phyloP scores from a whole-genome alignment of 768 basidiomycete genomes.

The Phanerodontia chrysosporium region DNA sequence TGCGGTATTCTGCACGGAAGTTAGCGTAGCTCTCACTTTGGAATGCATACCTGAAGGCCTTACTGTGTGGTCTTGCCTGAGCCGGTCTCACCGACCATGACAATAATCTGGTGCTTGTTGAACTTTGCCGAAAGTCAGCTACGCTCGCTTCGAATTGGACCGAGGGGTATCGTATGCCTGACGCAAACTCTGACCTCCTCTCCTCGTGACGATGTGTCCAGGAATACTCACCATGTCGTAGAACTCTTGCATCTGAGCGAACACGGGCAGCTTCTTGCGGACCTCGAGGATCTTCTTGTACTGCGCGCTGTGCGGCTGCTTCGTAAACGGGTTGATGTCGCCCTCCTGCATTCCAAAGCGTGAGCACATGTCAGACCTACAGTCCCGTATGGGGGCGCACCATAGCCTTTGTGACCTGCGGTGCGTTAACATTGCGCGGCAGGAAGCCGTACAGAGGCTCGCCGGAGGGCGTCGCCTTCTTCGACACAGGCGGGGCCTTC shows the following conservation, averaged over 20 bases:
- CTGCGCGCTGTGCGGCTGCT: conserved; percentile 64
- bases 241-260: conserved; percentile 89
- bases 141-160: conserved; percentile 15
- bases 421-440: conserved; percentile 20
- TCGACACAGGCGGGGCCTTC: conserved; percentile 38
- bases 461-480: background rate
- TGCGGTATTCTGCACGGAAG: conserved; percentile 97
- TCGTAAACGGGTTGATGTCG: conserved; percentile 86
- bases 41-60: conserved; percentile 23
- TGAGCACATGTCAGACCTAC: background rate
- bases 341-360: conserved; percentile 47
- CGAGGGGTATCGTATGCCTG: conserved; percentile 19
- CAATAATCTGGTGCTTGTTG: conserved; percentile 75
- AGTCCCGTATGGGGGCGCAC: conserved; percentile 36
- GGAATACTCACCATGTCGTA: conserved; percentile 76
- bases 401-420: conserved; percentile 23
- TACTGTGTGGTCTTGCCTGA: conserved; percentile 96
- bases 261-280: conserved; percentile 90
- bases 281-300: conserved; percentile 85
- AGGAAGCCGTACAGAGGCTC: conserved; percentile 25
- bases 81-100: conserved; percentile 93
- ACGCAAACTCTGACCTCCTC: conserved; percentile 28
- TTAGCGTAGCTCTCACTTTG: conserved; percentile 3
- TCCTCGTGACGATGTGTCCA: conserved; percentile 6
- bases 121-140: conserved; percentile 46